Base-by-base conservation (phyloP, 1,284 basidiomycete genomes). In the Melanopsichium pennsylvanicum region DNA sequence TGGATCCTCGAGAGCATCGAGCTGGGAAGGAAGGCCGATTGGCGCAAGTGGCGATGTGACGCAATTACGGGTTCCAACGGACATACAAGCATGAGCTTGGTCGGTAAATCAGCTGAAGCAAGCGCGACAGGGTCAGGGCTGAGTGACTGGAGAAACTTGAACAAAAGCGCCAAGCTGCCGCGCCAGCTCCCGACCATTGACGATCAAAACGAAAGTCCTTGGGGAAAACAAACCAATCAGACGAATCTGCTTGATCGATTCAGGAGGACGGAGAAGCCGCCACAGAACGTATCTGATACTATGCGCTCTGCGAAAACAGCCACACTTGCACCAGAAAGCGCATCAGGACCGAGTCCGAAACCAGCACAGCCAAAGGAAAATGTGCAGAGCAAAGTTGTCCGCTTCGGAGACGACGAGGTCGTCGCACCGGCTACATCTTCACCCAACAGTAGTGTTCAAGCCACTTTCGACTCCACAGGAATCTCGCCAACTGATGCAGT, bases 1-100 rank as follows among this genome's bases (percentile, higher is more conserved):
- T 98, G 94, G 93, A 85, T 98, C 8, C 83, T 89, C 10, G 87
- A 93, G 25, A 92, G 90, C 68, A 86, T 86, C 23, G 83, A 87
- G 52, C 85, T 85, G 8, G 88, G 87, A 0, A 81, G 82, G 9
- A 83, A 94, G n/a, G 85, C 92, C 2, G 86, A 90, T 4, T 95
- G 92, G 92, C 84, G 84, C 16, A 63, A 72, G 57, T 79, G 59
- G 57, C 39, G 66, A 12, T 69, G 64, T 44, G 69, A 70, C 21
- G 74, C 59, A 2, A 58, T 45, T 18, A 63, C 69, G 1, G 69
- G 69, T 9, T 47, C 46, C 8, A 68, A 55, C 18, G 56, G 61
- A 0, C 51, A 59, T 38, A 56, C 66, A 7, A 68, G 56, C 3
- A 50, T 55, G 12, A 57, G 58, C 42, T 64, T 62, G 56, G 34